Evolutionary conservation across 805 yeast species (phyloP), one percentile per base, ranked within the genome.

Genomic region (Pichia californica): DNA sequence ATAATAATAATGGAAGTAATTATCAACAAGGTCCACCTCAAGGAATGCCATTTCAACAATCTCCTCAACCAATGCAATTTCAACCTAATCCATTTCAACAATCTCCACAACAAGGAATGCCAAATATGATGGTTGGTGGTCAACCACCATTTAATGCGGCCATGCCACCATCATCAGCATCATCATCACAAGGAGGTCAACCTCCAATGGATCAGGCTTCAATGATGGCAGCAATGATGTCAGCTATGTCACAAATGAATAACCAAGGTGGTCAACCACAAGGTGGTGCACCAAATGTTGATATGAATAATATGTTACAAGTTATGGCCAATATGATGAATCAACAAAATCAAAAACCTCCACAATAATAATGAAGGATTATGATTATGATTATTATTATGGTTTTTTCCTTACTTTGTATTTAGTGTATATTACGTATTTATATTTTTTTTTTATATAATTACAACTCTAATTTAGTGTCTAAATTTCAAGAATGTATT

Each of bases 291-390:
- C 31, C 29, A 5, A 59, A 51, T 36, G 55, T 54, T n/a, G 66
- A 64, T 45, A 60, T 64, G 65, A 55, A 53, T 32, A 52, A 55
- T 16, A 60, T 64, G 67, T 54, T 64, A 41, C 67, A 62, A 49
- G 62, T 59, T 27, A 47, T 64, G 54, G 64, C 66, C 13, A 53
- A 52, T 40, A 60, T 64, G 67, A 61, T 62, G 64, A 51, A 55
- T 38, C 54, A 52, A 36, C 59, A 62, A 39, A 56, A 55, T 42
- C 50, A 42, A 5, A 48, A 38, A 28, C 41, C 35, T 33, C 23
- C 32, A 23, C 41, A 35, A 33, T 44, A 20, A 10, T n/a, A n/a
- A n/a, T n/a, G n/a, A n/a, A n/a, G n/a, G n/a, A n/a, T n/a, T n/a
- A n/a, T n/a, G n/a, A n/a, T n/a, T n/a, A n/a, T n/a, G n/a, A n/a